These are phyloP conservation scores for Cephaloascus fragrans DNA, from an alignment of 805 yeast species.

Conservation along the genomic window DNA sequence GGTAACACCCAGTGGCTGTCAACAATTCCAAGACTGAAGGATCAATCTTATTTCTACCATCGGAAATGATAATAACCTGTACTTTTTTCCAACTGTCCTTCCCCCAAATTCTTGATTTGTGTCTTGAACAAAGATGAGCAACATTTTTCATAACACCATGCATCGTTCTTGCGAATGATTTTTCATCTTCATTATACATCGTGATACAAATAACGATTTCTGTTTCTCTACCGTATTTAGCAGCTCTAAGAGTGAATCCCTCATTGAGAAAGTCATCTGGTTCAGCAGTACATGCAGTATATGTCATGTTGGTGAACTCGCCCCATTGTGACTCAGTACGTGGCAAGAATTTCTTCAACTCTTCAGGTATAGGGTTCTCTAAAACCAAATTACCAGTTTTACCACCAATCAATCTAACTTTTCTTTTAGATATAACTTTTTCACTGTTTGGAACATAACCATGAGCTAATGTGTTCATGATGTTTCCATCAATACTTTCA, in stretches of 20 bases:
- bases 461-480: slow-evolving; percentile 31
- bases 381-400: slow-evolving; percentile 74
- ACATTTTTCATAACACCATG: slow-evolving; percentile 91
- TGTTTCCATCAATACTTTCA: slow-evolving; percentile 34
- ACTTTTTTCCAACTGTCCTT: slow-evolving; percentile 95
- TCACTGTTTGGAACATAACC: slow-evolving; percentile 51
- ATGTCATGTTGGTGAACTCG: slow-evolving; percentile 93
- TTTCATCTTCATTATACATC: slow-evolving; percentile 95
- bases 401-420: slow-evolving; percentile 53
- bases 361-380: slow-evolving; percentile 92
- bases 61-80: slow-evolving; percentile 84
- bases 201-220: slow-evolving; percentile 90
- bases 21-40: slow-evolving; percentile 80
- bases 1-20: slow-evolving; percentile 94
- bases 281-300: slow-evolving; percentile 91
- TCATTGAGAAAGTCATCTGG: slow-evolving; percentile 75
- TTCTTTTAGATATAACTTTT: slow-evolving; percentile 59
- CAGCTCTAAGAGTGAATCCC: slow-evolving; percentile 83
- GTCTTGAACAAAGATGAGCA: slow-evolving; percentile 76
- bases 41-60: slow-evolving; percentile 85
- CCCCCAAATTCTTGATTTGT: slow-evolving; percentile 87
- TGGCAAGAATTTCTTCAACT: slow-evolving; percentile 75
- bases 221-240: slow-evolving; percentile 81
- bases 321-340: slow-evolving; percentile 69
- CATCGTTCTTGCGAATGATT: slow-evolving; percentile 82